These are phyloP conservation scores for Clarireedia hainanense DNA, from an alignment of 2,329 filamentous ascomycete species.

Conservation along the genomic window DNA sequence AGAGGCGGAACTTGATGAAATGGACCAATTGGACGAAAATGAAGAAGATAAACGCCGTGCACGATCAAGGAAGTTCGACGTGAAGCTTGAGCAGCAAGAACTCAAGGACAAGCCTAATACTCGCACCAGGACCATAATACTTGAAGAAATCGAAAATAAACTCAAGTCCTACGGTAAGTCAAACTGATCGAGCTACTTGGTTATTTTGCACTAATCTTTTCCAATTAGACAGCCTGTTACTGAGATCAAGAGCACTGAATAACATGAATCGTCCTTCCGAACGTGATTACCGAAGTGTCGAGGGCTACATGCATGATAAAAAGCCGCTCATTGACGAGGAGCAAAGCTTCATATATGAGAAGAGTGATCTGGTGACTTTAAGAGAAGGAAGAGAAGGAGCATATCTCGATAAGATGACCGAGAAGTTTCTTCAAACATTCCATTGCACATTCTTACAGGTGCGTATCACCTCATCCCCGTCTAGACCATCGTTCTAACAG, in stretches of 20 bases:
- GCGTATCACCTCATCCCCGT: neutral
- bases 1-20: slow-evolving; percentile 16
- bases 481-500: neutral
- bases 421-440: slow-evolving; percentile 21
- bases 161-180: slow-evolving; percentile 10
- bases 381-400: slow-evolving; percentile 32
- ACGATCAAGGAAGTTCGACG: slow-evolving; percentile 8
- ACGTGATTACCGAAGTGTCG: slow-evolving; percentile 29
- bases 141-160: slow-evolving; percentile 13
- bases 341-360: slow-evolving; percentile 28
- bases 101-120: neutral
- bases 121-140: slow-evolving; percentile 7
- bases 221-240: neutral
- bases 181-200: neutral
- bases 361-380: slow-evolving; percentile 35
- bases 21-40: slow-evolving; percentile 7
- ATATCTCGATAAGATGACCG: slow-evolving; percentile 32
- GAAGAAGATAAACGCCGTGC: neutral
- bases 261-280: slow-evolving; percentile 25
- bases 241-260: slow-evolving; percentile 14
- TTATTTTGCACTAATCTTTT: neutral
- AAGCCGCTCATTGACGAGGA: slow-evolving; percentile 21
- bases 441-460: slow-evolving; percentile 7
- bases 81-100: neutral
- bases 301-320: slow-evolving; percentile 23